Evolutionary conservation across 2,329 filamentous ascomycete species (phyloP), one percentile per base, ranked within the genome.

Genomic region (Sporothrix phasma): DNA sequence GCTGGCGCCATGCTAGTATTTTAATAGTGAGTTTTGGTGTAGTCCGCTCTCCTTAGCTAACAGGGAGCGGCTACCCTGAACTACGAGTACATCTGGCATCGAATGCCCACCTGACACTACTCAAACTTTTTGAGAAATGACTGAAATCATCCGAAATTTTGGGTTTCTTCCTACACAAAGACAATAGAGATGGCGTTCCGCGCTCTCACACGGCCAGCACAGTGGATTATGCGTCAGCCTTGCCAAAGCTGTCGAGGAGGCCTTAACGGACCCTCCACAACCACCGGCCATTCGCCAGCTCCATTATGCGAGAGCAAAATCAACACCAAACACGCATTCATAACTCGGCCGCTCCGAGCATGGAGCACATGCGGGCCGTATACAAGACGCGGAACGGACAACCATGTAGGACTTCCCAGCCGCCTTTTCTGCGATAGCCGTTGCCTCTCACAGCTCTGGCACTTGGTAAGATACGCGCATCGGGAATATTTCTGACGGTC

Each of bases 331-430:
- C 24, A 10, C 19, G 37, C 17, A 7, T 29, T 34, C 41, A 15
- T 39, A 45, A 34, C 1, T 49, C 62, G 0, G 45, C 46, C 3
- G 74, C 77, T 17, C 81, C 83, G 1, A 80, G 77, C 47, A 89
- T 90, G 84, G 84, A 86, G 49, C 79, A 84, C 69, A 76, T 89
- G 73, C 81, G 81, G 31, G 82, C 80, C 60, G 80, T 85, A 22
- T 90, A 89, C 69, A 83, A 80, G 68, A 76, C 78, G 69, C 88
- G 85, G 77, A 92, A 92, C 70, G 79, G 67, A 88, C 88, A 8
- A 86, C 83, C 8, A 78, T 86, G 82, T 87, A 79, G 72, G 72
- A 51, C 3, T n/a, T 13, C 17, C 17, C 10, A 11, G 3, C 8
- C n/a, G 24, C 26, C 15, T 15, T 8, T 51, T 26, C 24, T n/a